Percentiles rank a stretch among this genome's conserved stretches.
Evolutionary conservation across 352 stramenopile species (phyloP).

Genomic region (Pythium grandisporangium): DNA sequence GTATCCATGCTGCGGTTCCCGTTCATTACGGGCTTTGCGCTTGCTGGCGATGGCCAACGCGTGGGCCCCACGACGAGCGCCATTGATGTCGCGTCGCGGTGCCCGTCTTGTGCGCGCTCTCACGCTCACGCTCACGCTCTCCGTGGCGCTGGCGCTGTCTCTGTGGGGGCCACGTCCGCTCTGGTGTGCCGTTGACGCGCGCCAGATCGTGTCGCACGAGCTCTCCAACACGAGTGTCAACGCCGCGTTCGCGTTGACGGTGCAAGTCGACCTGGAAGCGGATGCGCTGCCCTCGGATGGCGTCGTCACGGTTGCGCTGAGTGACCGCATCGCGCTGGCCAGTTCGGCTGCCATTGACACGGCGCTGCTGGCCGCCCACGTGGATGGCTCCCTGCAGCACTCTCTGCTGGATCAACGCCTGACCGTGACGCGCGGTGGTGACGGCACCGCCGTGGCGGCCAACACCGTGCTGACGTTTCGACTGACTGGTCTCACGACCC

Average conservation of each 20-base stretch:
- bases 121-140: too few species aligned
- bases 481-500: constrained; percentile 19
- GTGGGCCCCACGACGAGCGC: too few species aligned
- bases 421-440: constrained; percentile 15
- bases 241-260: constrained; percentile 3
- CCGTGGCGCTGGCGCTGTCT: too few species aligned
- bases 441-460: constrained; percentile 6
- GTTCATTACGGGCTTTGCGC: too few species aligned
- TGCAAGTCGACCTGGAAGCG: constrained; percentile 4
- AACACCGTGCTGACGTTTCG: constrained; percentile 10
- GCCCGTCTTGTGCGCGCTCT: too few species aligned
- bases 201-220: constrained; percentile 3
- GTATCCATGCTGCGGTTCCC: too few species aligned
- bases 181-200: constrained; percentile 25
- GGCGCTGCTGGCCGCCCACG: constrained; percentile 6
- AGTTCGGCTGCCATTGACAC: constrained; percentile 2
- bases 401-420: constrained; percentile 2
- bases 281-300: constrained; percentile 6
- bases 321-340: background rate
- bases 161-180: too few species aligned
- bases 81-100: too few species aligned
- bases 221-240: constrained; percentile 10
- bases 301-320: constrained; percentile 5
- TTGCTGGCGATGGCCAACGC: too few species aligned
- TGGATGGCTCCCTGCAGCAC: constrained; percentile 7